Base-by-base conservation (phyloP, 2,329 filamentous ascomycete species). In the Penicillium sp. region DNA sequence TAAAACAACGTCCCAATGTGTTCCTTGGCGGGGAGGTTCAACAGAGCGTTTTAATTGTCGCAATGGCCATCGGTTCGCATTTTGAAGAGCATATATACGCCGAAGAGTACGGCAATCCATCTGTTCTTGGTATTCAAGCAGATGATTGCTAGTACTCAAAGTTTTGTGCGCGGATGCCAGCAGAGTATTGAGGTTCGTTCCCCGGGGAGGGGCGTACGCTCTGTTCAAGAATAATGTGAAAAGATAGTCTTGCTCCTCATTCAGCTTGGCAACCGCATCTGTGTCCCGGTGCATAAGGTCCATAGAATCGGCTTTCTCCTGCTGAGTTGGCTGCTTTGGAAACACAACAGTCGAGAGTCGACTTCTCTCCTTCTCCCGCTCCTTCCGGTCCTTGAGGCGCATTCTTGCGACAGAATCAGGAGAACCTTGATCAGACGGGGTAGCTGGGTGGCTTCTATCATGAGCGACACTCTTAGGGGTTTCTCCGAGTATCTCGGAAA, bases 41-140 rank as follows among this genome's bases (percentile, higher is more conserved):
- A 86, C 82, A 37, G 87, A 89, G 54, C 91, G 88, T 69, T 95
- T 90, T 41, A 92, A 86, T 68, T 99, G 94, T 50, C 93, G 84
- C 44, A 99, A 75, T 5, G 92, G 94, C 93, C 94, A 97, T 67
- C 93, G 88, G 64, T 96, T 91, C 31, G 88, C 86, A 67, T 93
- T 91, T 68, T 99, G 94, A 26, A 97, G 79, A 59, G 93, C 87
- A 69, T 97, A 96, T 2, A 99, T 91, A 14, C 91, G 82, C 53
- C 91, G 87, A 4, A 97, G 74, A 30, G 96, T 89, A 53, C 90
- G 88, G 66, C 90, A 94, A 50, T 95, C 90, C 72, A 96, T 91
- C 55, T 88, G 87, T 66, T 97, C 92, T 46, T 91, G 85, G 38
- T 95, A 85, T 41, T 91, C 88, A 1, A 95, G 84, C 55, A 91